Evolutionary conservation across 2,329 filamentous ascomycete species (phyloP).

Genomic region (Pseudogymnoascus sp.): DNA sequence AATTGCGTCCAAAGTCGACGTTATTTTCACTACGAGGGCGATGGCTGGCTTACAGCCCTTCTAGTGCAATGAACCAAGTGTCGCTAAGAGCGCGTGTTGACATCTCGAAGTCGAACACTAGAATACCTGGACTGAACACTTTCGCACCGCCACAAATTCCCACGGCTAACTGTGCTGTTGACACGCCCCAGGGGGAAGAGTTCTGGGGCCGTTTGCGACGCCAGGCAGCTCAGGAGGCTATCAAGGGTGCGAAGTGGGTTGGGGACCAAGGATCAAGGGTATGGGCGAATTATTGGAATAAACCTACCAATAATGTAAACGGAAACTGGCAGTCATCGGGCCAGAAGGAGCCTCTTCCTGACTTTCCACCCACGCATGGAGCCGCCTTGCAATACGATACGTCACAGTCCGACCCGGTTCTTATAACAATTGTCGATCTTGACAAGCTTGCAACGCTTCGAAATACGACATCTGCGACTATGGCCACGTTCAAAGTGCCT

Average conservation of each 20-base stretch:
- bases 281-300: conserved; percentile 77
- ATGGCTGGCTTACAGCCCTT: conserved; percentile 71
- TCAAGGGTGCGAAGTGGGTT: conserved; percentile 68
- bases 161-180: conserved; percentile 58
- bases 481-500: conserved; percentile 64
- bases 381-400: conserved; percentile 44
- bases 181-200: conserved; percentile 65
- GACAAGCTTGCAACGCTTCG: conserved; percentile 48
- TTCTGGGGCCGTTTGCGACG: conserved; percentile 71
- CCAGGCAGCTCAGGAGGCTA: conserved; percentile 71
- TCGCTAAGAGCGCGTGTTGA: conserved; percentile 62
- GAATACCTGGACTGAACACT: conserved; percentile 49
- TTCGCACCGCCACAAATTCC: conserved; percentile 65
- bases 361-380: conserved; percentile 73
- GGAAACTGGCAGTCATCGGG: conserved; percentile 15
- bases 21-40: conserved; percentile 63
- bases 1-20: conserved; percentile 35
- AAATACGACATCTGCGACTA: conserved; percentile 43
- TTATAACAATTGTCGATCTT: conserved; percentile 70
- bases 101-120: conserved; percentile 46
- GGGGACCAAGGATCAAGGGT: conserved; percentile 70
- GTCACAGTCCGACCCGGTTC: conserved; percentile 57
- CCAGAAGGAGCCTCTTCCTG: conserved; percentile 29
- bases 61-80: conserved; percentile 62
- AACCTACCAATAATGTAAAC: conserved; percentile 36